Conservation (phyloP, 345 rosid species). For the Odontarrhena argentea region DNA sequence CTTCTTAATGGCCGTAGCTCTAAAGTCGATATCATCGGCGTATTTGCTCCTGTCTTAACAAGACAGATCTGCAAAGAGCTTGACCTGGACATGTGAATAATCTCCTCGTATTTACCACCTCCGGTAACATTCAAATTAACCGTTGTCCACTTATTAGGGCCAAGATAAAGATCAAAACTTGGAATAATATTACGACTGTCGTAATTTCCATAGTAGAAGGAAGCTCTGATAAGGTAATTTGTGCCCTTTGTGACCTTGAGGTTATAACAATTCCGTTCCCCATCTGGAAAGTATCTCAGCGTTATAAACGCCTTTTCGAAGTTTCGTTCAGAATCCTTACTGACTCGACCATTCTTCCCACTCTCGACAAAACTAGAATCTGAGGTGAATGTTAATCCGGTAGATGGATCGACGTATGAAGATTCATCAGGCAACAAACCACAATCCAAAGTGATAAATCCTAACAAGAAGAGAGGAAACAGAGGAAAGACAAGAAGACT, state of each 20-base stretch:
- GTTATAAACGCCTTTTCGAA: constrained; percentile 6
- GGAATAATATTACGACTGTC: constrained; percentile 31
- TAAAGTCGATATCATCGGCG: constrained; percentile 38
- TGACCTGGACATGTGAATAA: constrained; percentile 27
- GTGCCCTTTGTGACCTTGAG: constrained; percentile 32
- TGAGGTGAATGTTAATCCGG: constrained; percentile 35
- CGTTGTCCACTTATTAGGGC: constrained; percentile 40
- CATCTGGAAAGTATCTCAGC: constrained; percentile 47
- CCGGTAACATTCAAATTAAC: constrained; percentile 14
- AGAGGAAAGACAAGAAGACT: background rate
- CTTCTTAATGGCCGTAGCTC: constrained; percentile 28
- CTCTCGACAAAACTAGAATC: constrained; percentile 33
- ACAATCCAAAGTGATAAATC: constrained; percentile 47
- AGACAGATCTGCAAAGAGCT: constrained; percentile 40
- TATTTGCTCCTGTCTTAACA: constrained; percentile 42
- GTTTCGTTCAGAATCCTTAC: background rate
- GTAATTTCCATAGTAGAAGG: constrained; percentile 41
- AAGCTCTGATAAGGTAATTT: constrained; percentile 41
- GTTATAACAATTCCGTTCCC: constrained; percentile 41
- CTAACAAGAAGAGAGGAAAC: constrained; percentile 17
- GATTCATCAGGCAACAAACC: constrained; percentile 29
- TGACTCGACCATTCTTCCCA: constrained; percentile 14
- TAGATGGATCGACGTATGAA: constrained; percentile 28
- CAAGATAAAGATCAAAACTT: constrained; percentile 36
- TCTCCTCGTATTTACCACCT: constrained; percentile 27